A percentile compares a stretch with the other conserved stretches of the same genome.
Conservation (phyloP, 2,329 filamentous ascomycete species). For the Epichloe sylvatica region DNA sequence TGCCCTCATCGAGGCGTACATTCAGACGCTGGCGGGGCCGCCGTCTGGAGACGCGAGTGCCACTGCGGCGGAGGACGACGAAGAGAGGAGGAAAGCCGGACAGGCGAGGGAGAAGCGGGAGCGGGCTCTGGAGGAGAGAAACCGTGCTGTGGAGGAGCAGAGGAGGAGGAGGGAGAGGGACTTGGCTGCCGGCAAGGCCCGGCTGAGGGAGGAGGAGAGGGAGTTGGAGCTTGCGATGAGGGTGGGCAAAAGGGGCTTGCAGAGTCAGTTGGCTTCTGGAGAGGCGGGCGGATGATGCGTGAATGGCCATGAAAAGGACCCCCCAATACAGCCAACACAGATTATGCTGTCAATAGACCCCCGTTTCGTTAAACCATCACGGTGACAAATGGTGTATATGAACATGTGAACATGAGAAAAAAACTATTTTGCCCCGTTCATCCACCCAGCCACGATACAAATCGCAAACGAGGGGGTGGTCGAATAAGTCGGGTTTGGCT, state of each 20-base stretch:
- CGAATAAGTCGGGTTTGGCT: no score
- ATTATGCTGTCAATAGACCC: no score
- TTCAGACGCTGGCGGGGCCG: slow-evolving; percentile 47
- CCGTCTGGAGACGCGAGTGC: slow-evolving; percentile 26
- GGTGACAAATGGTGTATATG: no score
- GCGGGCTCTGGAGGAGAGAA: slow-evolving; percentile 51
- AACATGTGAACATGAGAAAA: no score
- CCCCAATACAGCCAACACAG: no score
- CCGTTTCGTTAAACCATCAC: no score
- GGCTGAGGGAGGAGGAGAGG: slow-evolving; percentile 50
- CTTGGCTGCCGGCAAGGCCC: slow-evolving; percentile 45
- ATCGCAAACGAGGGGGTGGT: no score
- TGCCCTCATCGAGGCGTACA: slow-evolving; percentile 49
- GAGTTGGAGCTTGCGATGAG: slow-evolving; percentile 57
- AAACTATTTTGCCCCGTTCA: no score
- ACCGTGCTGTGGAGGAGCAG: slow-evolving; percentile 47
- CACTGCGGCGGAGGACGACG: slow-evolving; percentile 32
- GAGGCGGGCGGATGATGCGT: slow-evolving; percentile 13
- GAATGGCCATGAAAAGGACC: background rate
- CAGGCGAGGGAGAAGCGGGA: slow-evolving; percentile 47
- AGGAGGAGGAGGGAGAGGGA: slow-evolving; percentile 45
- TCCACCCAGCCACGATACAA: no score
- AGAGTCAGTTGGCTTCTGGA: slow-evolving; percentile 38
- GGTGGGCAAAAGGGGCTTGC: slow-evolving; percentile 51
- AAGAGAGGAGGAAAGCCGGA: slow-evolving; percentile 32